Evolutionary conservation across 768 basidiomycete genomes (phyloP).

Genomic region (Rhizopogon roseolus): DNA sequence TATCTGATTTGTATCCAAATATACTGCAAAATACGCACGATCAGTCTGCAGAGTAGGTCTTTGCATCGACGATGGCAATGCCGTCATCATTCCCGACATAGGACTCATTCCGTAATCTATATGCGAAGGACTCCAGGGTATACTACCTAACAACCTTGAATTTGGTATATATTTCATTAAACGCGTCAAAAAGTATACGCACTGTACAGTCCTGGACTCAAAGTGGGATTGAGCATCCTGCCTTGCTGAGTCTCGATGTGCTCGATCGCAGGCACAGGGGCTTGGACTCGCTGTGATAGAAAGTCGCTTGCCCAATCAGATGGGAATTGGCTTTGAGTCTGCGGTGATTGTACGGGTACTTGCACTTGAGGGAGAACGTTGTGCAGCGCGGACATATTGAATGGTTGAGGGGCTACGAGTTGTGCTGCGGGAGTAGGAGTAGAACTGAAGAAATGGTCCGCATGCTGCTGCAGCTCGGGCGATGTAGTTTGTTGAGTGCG

Average conservation of each 20-base stretch:
- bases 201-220: constrained; percentile 11
- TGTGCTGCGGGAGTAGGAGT: constrained; percentile 24
- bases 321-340: constrained; percentile 15
- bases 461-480: constrained; percentile 54
- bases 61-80: constrained; percentile 15
- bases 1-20: neutral
- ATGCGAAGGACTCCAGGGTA: constrained; percentile 37
- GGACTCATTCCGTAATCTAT: constrained; percentile 34
- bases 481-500: constrained; percentile 45
- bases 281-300: constrained; percentile 17
- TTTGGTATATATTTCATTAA: neutral
- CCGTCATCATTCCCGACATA: constrained; percentile 28
- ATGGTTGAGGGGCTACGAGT: constrained; percentile 35
- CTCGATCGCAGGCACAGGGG: neutral
- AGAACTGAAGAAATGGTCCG: constrained; percentile 60
- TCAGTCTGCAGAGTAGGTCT: constrained; percentile 29
- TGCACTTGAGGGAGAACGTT: constrained; percentile 15
- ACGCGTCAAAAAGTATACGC: constrained; percentile 4
- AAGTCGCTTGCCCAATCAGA: constrained; percentile 67
- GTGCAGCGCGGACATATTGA: constrained; percentile 49
- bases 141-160: constrained; percentile 22
- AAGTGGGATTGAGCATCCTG: constrained; percentile 2
- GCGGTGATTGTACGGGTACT: constrained; percentile 11
- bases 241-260: constrained; percentile 11
- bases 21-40: constrained; percentile 31